These are phyloP conservation scores for Yarrowia sp. DNA, from an alignment of 805 yeast species.

Conservation along the genomic window DNA sequence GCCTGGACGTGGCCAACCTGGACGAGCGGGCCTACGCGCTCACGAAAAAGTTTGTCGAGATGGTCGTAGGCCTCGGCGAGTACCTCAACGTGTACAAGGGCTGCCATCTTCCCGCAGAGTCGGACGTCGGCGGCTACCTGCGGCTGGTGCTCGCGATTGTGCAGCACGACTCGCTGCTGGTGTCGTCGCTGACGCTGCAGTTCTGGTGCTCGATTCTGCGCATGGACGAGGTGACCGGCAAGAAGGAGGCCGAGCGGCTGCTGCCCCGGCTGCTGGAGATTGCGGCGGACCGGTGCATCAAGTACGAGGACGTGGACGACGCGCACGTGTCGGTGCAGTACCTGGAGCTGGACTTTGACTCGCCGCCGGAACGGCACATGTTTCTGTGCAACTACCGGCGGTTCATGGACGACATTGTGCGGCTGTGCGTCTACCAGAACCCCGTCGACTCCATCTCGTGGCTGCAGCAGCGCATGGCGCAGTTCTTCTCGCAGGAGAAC, in stretches of 20 bases:
- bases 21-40: conserved; percentile 80
- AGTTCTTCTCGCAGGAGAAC: conserved; percentile 62
- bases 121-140: conserved; percentile 68
- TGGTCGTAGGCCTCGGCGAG: conserved; percentile 84
- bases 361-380: conserved; percentile 70
- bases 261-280: conserved; percentile 69
- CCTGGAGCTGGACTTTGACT: conserved; percentile 84
- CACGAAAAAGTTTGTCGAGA: conserved; percentile 85
- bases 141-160: conserved; percentile 77
- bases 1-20: conserved; percentile 59
- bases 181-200: conserved; percentile 85
- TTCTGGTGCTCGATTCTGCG: conserved; percentile 92
- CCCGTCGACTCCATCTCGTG: conserved; percentile 80
- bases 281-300: conserved; percentile 73
- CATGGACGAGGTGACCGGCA: conserved; percentile 58
- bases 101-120: conserved; percentile 46
- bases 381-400: conserved; percentile 79
- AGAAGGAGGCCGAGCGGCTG: conserved; percentile 47
- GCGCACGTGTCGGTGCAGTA: conserved; percentile 62
- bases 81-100: conserved; percentile 55
- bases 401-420: conserved; percentile 83
- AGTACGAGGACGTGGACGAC: conserved; percentile 66
- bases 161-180: conserved; percentile 78
- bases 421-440: conserved; percentile 80
- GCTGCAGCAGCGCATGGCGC: conserved; percentile 71